A percentile compares a stretch with the other conserved stretches of the same genome.
phyloP scores from a whole-genome alignment of 495 filamentous ascomycete species.

The Penicillium ochrochloron region DNA sequence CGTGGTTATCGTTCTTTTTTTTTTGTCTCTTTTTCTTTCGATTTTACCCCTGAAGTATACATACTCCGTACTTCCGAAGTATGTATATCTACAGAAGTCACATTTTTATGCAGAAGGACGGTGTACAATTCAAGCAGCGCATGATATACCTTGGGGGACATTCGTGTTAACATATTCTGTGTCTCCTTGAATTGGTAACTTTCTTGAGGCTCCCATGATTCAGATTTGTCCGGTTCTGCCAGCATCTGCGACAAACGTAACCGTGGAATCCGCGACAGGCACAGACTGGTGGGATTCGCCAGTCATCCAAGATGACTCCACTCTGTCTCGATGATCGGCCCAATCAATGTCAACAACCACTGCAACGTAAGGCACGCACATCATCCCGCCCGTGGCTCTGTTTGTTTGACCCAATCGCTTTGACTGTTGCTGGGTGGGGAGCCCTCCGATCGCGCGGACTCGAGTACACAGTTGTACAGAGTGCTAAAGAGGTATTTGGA shows the following conservation, averaged over 20 bases:
- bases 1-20: slow-evolving; percentile 1
- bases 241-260: slow-evolving; percentile 9
- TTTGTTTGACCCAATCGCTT: slow-evolving; percentile 38
- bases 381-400: slow-evolving; percentile 42
- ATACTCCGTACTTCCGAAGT: not conserved
- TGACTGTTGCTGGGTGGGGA: slow-evolving; percentile 26
- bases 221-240: not conserved
- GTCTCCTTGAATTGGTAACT: not conserved
- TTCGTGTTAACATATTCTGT: not conserved
- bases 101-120: not conserved
- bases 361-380: slow-evolving; percentile 34
- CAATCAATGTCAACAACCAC: slow-evolving; percentile 22
- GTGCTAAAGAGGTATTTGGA: not conserved
- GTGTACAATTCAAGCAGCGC: not conserved
- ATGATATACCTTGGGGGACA: too few species aligned
- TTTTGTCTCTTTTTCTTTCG: not conserved
- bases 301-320: slow-evolving; percentile 18
- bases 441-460: slow-evolving; percentile 21
- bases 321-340: slow-evolving; percentile 22
- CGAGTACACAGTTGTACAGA: not conserved
- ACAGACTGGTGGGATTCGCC: slow-evolving; percentile 17
- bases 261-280: slow-evolving; percentile 6
- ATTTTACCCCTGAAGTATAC: not conserved
- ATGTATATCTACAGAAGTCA: not conserved
- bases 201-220: slow-evolving; percentile 1